These are phyloP conservation scores for Tricholoma flavovirens DNA, from an alignment of 768 basidiomycete species.

Conservation along the genomic window DNA sequence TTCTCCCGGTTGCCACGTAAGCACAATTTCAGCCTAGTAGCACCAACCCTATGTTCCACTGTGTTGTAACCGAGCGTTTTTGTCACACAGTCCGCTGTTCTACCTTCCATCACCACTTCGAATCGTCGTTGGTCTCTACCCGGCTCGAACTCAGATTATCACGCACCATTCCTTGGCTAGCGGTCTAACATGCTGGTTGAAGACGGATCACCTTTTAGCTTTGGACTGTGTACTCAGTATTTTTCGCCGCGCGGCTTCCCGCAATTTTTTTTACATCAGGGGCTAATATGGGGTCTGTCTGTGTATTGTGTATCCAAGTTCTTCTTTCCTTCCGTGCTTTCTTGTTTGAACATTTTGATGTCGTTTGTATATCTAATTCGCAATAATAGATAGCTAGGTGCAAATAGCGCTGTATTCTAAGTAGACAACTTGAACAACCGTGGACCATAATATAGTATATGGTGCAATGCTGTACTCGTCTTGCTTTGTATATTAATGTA, in stretches of 20 bases:
- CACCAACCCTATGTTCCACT: too few relatives aligned
- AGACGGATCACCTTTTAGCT: constrained; percentile 7
- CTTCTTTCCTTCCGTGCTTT: neutral
- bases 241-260: neutral
- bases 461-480: too few relatives aligned
- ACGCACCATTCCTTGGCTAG: constrained; percentile 26
- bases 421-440: neutral
- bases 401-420: neutral
- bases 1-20: constrained; percentile 8
- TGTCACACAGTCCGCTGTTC: constrained; percentile 1
- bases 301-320: neutral
- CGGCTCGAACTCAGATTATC: constrained; percentile 18
- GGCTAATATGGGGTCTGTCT: neutral
- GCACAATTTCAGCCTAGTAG: neutral
- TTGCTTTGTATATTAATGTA: too few relatives aligned
- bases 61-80: neutral
- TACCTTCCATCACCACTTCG: constrained; percentile 29
- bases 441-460: too few relatives aligned
- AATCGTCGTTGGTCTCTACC: constrained; percentile 30
- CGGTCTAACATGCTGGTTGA: constrained; percentile 3
- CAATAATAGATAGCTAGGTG: neutral
- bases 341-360: neutral
- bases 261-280: neutral
- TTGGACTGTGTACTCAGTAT: neutral
- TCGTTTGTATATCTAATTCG: neutral